Evolutionary conservation across 805 yeast genomes (phyloP), one percentile per base, ranked within the genome.

Genomic region (Wickerhamiella azyma): DNA sequence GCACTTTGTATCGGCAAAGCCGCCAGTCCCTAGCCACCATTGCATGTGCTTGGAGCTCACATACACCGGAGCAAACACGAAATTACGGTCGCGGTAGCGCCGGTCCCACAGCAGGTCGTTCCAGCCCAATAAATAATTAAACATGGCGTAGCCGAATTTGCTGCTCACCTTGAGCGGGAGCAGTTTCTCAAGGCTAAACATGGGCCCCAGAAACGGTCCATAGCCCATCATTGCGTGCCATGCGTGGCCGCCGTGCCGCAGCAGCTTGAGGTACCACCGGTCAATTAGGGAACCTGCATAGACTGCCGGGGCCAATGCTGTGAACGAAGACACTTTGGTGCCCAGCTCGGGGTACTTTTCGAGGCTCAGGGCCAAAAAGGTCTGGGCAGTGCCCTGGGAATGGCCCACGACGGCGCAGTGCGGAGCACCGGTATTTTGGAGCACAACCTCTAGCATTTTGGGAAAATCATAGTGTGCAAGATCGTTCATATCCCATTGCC

Each of bases 401-500:
- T 89, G 98, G 1, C 88, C 88, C 9, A 79, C 70, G 18, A 89
- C 62, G 0, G 80, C 70, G 10, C 36, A 21, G 62, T 61, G 56
- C 4, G 49, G 46, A 9, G 54, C 49, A 5, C 57, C 56, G 0
- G 73, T 61, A 18, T 55, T 58, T 1, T 59, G 49, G 30, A 78
- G 60, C 0, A 86, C 80, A 46, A 72, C 70, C 30, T 78, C 74
- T 8, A 88, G 68, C 63, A 89, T 66, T 16, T 83, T 70, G 1
- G 94, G 82, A 37, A 92, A 62, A 60, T 89, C 98, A 55, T 67
- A 75, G 48, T 70, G 68, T 0, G 88, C 89, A 78, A 92, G 76
- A 39, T 85, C 89, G n/a, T 70, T 63, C 43, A 92, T 71, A 57
- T 84, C 89, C 98, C 98, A 89, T 53, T 82, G 78, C 98, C 98